Evolutionary conservation across 2,329 filamentous ascomycete species (phyloP).

Genomic region (Exophiala viscosa): DNA sequence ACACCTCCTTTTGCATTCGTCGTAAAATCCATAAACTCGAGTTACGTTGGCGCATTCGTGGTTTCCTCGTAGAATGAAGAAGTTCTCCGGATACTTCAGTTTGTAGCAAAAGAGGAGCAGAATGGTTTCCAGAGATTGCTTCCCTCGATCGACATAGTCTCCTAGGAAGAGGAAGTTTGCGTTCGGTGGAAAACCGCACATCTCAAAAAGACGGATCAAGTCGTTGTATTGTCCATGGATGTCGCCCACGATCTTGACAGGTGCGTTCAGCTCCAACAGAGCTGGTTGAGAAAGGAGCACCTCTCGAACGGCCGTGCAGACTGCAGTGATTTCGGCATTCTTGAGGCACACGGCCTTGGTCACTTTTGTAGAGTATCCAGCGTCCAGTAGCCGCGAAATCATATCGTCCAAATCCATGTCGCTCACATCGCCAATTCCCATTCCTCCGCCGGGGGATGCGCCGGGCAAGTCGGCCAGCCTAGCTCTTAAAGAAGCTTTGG

Average conservation of each 20-base stretch:
- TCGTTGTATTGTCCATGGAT: conserved; percentile 97
- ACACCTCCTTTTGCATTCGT: conserved; percentile 93
- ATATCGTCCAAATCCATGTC: conserved; percentile 94
- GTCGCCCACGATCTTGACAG: conserved; percentile 96
- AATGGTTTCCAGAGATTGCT: conserved; percentile 93
- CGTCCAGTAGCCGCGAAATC: conserved; percentile 89
- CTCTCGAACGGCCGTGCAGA: conserved; percentile 85
- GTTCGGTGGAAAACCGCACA: conserved; percentile 92
- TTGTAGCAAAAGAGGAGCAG: conserved; percentile 92
- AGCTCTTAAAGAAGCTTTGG: conserved; percentile 36
- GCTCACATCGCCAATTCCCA: conserved; percentile 88
- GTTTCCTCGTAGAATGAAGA: conserved; percentile 90
- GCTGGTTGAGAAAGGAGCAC: conserved; percentile 88
- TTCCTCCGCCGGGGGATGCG: conserved; percentile 51
- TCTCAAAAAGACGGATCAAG: conserved; percentile 93
- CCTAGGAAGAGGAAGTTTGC: conserved; percentile 93
- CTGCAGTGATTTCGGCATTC: conserved; percentile 93
- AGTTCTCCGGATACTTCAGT: conserved; percentile 95
- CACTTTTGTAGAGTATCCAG: conserved; percentile 92
- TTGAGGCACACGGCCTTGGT: conserved; percentile 97
- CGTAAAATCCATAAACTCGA: conserved; percentile 94
- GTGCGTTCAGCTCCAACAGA: conserved; percentile 83
- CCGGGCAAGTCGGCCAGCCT: conserved; percentile 33
- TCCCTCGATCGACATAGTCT: conserved; percentile 94
- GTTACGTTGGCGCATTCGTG: conserved; percentile 97